Percentiles rank a stretch among this genome's conserved stretches.
Evolutionary conservation across 306 rosid genomes (phyloP).

Genomic region (Dryas octopetala): DNA sequence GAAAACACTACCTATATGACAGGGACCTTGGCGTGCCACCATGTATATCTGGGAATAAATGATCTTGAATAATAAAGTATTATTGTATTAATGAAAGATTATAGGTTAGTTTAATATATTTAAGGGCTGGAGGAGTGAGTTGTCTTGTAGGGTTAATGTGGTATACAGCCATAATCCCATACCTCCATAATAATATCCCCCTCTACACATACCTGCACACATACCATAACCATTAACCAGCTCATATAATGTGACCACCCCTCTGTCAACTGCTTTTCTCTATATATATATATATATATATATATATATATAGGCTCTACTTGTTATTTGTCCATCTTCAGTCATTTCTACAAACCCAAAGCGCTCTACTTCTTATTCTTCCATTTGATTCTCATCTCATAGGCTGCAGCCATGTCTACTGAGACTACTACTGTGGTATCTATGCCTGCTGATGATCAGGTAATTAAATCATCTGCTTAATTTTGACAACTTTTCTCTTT

Average conservation of each 20-base stretch:
- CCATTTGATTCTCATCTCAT: background rate
- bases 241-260: conserved; percentile 13
- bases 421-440: conserved; percentile 3
- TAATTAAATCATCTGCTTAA: background rate
- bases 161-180: background rate
- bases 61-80: background rate
- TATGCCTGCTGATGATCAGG: conserved; percentile 6
- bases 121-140: conserved; percentile 14
- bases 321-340: conserved; percentile 9
- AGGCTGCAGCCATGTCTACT: conserved; percentile 7
- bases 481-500: background rate
- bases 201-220: background rate
- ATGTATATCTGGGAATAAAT: background rate
- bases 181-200: background rate
- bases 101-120: background rate
- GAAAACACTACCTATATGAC: background rate
- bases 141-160: conserved; percentile 14
- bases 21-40: conserved; percentile 8
- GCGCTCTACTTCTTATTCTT: conserved; percentile 1
- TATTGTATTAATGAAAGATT: background rate
- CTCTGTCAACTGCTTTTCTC: conserved; percentile 21
- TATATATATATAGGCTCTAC: background rate
- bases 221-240: background rate
- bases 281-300: too few relatives aligned
- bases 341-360: background rate